These are phyloP conservation scores for Chalaropsis thielavioides DNA, from an alignment of 2,329 filamentous ascomycete species.

Conservation along the genomic window DNA sequence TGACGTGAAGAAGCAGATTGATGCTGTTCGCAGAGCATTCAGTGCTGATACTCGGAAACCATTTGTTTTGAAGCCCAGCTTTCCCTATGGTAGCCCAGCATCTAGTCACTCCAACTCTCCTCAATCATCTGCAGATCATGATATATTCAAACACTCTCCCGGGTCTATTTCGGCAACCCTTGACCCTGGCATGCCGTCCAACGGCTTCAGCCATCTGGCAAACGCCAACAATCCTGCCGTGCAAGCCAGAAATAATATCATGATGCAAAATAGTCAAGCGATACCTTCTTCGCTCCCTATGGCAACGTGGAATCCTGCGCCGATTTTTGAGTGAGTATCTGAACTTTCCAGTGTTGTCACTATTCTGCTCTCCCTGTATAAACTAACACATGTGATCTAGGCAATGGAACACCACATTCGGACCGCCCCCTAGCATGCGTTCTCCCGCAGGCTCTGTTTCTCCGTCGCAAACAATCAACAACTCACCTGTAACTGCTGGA, in stretches of 20 bases:
- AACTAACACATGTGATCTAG: constrained; percentile 30
- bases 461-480: constrained; percentile 21
- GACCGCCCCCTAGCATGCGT: constrained; percentile 26
- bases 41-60: constrained; percentile 72
- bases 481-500: constrained; percentile 5
- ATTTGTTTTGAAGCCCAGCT: constrained; percentile 76
- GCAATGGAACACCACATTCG: constrained; percentile 92
- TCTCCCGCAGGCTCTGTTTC: constrained; percentile 32
- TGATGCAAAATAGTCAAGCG: constrained; percentile 31
- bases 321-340: constrained; percentile 71
- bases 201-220: constrained; percentile 9
- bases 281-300: constrained; percentile 37
- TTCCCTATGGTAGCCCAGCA: constrained; percentile 71
- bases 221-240: constrained; percentile 21
- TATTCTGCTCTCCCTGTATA: not conserved
- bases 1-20: constrained; percentile 79
- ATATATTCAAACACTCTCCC: constrained; percentile 13
- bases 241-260: constrained; percentile 11
- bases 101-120: constrained; percentile 50
- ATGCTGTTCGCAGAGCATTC: constrained; percentile 78
- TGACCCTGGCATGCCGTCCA: constrained; percentile 6
- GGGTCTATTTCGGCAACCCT: constrained; percentile 7
- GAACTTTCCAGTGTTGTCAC: not conserved
- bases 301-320: constrained; percentile 64
- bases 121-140: constrained; percentile 26